Base-by-base conservation (phyloP, 176 grass and related monocot species). In the Ensete glaucum region DNA sequence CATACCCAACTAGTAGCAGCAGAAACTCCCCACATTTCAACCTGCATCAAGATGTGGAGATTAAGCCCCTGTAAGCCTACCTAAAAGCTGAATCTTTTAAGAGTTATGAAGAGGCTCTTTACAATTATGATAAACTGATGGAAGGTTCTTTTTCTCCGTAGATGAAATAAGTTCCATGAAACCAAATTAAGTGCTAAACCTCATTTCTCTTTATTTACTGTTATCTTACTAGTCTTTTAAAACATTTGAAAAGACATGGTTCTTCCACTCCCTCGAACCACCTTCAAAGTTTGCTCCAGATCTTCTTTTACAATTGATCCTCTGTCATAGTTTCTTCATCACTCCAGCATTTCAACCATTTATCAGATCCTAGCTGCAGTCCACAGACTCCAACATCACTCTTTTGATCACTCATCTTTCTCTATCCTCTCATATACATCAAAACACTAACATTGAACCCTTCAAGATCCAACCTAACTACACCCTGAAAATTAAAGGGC, bases 11-110 rank as follows among this genome's bases (percentile, higher is more conserved):
- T 70, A 99, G 84, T 75, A 99, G 70, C 76, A 99, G 70, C 10
- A 99, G 63, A 50, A 94, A 99, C 76, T 99, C 95, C 50, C 91
- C 88, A 1, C 95, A 94, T 91, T 99, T 99, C 82, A 94, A 89
- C 78, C 95, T 99, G 78, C 84, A 85, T 17, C 19, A 9, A 69
- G 76, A 64, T 14, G 11, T 2, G 17, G 54, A 56, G 34, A 68
- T 34, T 25, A 12, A 1, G 25, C n/a, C 20, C 20, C 20, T 12
- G 9, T 17, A 55, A 51, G 11, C 29, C 17, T 52, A 50, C 20
- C 20, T 62, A 8, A 17, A 52, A 19, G 6, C 1, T 53, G 15
- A 26, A 19, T 23, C 22, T 9, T 23, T 19, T n/a, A 9, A 1
- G 22, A 8, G 20, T 62, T 17, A 62, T 62, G 8, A 43, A 63